A percentile compares a stretch with the other conserved stretches of the same genome.
Conservation (phyloP, 2,329 filamentous ascomycete genomes). For the Stachybotrys echinatus region DNA sequence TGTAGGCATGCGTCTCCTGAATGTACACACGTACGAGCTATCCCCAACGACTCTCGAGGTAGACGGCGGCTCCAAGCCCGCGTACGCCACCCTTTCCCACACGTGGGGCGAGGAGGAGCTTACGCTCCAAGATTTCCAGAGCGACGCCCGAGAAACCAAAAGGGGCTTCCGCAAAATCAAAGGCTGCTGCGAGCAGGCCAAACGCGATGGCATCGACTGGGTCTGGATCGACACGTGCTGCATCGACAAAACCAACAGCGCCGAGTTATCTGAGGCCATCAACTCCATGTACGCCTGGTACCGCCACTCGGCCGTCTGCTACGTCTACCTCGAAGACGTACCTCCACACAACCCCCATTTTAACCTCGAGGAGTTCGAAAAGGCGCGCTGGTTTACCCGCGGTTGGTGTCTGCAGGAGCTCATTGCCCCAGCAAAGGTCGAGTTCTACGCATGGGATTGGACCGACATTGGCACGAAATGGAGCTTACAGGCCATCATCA, state of each 20-base stretch:
- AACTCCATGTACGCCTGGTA: conserved; percentile 10
- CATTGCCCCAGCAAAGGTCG: conserved; percentile 12
- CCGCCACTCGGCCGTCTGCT: conserved; percentile 11
- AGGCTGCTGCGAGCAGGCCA: background rate
- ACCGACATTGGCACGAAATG: conserved; percentile 14
- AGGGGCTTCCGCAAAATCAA: background rate
- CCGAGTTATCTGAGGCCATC: conserved; percentile 13
- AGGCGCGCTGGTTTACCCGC: conserved; percentile 13
- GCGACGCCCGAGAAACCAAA: background rate
- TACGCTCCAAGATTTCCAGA: background rate
- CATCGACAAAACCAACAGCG: conserved; percentile 12
- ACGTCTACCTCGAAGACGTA: conserved; percentile 13
- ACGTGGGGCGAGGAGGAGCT: background rate
- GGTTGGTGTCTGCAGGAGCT: conserved; percentile 19
- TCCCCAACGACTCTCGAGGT: background rate
- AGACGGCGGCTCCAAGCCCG: background rate
- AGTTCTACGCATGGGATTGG: conserved; percentile 15
- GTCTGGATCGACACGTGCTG: conserved; percentile 8
- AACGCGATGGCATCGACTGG: background rate
- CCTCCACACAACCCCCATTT: conserved; percentile 3
- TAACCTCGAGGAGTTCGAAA: background rate
- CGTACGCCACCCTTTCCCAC: background rate
- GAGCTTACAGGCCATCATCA: conserved; percentile 7
- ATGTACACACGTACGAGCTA: background rate
- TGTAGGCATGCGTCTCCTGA: background rate